These are phyloP conservation scores for Cyclocybe cylindracea DNA, from an alignment of 768 basidiomycete genomes.

Conservation along the genomic window DNA sequence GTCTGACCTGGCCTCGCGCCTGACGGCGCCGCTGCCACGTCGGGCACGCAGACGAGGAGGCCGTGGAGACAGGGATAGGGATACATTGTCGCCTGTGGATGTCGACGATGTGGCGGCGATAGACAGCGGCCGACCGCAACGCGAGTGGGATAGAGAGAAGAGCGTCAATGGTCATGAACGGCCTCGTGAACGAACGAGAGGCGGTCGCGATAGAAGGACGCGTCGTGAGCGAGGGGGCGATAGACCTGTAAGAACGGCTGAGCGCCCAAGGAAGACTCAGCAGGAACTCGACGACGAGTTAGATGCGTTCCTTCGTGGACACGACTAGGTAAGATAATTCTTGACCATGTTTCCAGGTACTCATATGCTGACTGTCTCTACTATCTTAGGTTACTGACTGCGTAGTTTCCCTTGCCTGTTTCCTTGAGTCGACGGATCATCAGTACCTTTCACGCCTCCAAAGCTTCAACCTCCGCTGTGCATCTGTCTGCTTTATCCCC, in stretches of 20 bases:
- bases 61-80: slow-evolving; percentile 14
- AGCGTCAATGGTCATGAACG: slow-evolving; percentile 13
- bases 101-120: slow-evolving; percentile 10
- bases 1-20: slow-evolving; percentile 41
- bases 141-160: slow-evolving; percentile 13
- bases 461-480: too few relatives aligned
- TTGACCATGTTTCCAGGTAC: too few relatives aligned
- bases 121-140: slow-evolving; percentile 14
- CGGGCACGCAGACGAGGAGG: slow-evolving; percentile 32
- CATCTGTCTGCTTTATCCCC: too few relatives aligned
- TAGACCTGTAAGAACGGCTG: slow-evolving; percentile 28
- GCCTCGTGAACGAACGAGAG: slow-evolving; percentile 18
- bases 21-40: slow-evolving; percentile 47
- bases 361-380: too few relatives aligned
- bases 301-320: slow-evolving; percentile 67
- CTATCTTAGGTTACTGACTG: too few relatives aligned
- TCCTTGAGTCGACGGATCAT: too few relatives aligned
- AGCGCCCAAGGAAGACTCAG: slow-evolving; percentile 57
- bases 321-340: slow-evolving; percentile 1
- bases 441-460: too few relatives aligned
- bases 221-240: slow-evolving; percentile 18
- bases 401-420: too few relatives aligned
- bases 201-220: too few relatives aligned
- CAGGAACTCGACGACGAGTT: slow-evolving; percentile 84
- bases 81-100: slow-evolving; percentile 10